These are phyloP conservation scores for Cyclotella distinguenda DNA, from an alignment of 108 stramenopile genomes.

Conservation along the genomic window DNA sequence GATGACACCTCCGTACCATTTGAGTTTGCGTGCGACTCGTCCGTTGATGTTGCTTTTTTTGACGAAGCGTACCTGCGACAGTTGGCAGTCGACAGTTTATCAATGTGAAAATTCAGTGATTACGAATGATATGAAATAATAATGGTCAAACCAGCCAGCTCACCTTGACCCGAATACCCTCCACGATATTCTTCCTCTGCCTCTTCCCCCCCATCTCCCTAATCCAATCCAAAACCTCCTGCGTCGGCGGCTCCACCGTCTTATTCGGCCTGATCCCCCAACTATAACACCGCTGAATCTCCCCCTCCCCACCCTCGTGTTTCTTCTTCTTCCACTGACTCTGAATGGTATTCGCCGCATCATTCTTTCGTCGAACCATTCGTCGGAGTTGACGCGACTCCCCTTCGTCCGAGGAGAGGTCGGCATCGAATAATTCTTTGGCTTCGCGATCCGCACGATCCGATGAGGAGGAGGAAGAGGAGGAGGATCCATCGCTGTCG, in stretches of 20 bases:
- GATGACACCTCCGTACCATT: slow-evolving; percentile 81
- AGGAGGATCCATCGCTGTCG: slow-evolving; percentile 5
- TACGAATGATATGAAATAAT: background rate
- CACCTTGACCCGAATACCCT: slow-evolving; percentile 65
- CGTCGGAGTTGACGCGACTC: slow-evolving; percentile 35
- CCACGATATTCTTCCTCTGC: slow-evolving; percentile 44
- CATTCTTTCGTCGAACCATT: slow-evolving; percentile 1
- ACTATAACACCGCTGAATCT: too few species aligned
- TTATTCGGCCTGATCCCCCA: slow-evolving; percentile 18
- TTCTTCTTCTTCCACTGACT: slow-evolving; percentile 63
- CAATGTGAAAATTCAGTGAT: too few species aligned
- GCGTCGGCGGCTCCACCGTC: slow-evolving; percentile 61
- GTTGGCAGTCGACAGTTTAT: too few species aligned
- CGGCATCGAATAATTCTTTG: slow-evolving; percentile 50
- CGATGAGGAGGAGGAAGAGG: slow-evolving; percentile 4
- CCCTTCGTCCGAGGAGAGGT: slow-evolving; percentile 38
- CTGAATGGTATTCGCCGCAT: slow-evolving; percentile 63
- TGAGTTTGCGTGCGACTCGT: slow-evolving; percentile 49
- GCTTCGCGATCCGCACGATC: slow-evolving; percentile 40
- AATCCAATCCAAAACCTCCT: slow-evolving; percentile 51
- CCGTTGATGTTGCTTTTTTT: slow-evolving; percentile 55
- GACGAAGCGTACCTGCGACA: slow-evolving; percentile 73
- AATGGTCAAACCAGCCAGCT: background rate
- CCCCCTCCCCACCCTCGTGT: too few species aligned
- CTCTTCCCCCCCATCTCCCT: slow-evolving; percentile 34